Evolutionary conservation across 805 yeast species (phyloP).

Genomic region (Blastobotrys mokoenaii): DNA sequence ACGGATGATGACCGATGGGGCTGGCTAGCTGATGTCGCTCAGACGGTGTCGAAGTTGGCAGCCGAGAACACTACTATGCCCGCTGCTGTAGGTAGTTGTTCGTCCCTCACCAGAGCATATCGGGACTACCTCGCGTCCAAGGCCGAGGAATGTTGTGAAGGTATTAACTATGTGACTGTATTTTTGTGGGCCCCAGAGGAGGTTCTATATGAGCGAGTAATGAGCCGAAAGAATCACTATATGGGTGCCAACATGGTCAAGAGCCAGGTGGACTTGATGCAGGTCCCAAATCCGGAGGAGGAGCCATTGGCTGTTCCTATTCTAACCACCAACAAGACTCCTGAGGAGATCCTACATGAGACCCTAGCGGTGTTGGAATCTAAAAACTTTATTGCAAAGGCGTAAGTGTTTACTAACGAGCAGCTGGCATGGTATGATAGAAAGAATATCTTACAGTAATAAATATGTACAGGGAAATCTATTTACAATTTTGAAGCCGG

Average conservation of each 20-base stretch:
- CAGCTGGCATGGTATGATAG: too few relatives aligned
- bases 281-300: slow-evolving; percentile 42
- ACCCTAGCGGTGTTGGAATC: background rate
- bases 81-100: slow-evolving; percentile 64
- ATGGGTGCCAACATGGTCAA: slow-evolving; percentile 83
- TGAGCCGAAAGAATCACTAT: slow-evolving; percentile 62
- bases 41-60: slow-evolving; percentile 30
- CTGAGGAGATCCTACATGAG: slow-evolving; percentile 4
- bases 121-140: slow-evolving; percentile 49
- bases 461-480: background rate
- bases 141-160: slow-evolving; percentile 4
- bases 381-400: background rate
- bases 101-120: slow-evolving; percentile 70
- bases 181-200: slow-evolving; percentile 60
- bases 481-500: background rate
- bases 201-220: slow-evolving; percentile 53
- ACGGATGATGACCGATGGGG: slow-evolving; percentile 89
- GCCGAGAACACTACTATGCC: slow-evolving; percentile 18
- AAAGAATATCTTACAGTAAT: background rate
- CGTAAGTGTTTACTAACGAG: background rate
- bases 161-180: slow-evolving; percentile 43
- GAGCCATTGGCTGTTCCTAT: background rate
- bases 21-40: slow-evolving; percentile 58
- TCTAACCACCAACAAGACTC: background rate
- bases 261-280: slow-evolving; percentile 68